These are phyloP conservation scores for Erigeron canadensis DNA, from an alignment of 129 eudicot genomes.

Conservation along the genomic window DNA sequence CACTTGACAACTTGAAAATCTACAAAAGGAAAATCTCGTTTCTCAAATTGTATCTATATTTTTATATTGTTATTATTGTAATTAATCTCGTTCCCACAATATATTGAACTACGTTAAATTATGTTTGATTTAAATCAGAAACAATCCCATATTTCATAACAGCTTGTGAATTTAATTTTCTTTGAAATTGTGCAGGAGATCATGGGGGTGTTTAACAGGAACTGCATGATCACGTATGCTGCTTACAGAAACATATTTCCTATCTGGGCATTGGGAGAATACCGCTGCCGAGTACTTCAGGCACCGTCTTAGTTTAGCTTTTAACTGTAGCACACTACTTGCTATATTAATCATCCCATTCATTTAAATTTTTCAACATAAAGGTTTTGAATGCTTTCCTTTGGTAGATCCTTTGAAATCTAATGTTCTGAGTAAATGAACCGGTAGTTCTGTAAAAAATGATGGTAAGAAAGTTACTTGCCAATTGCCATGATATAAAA, in stretches of 20 bases:
- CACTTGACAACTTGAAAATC: neutral
- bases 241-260: slow-evolving; percentile 93
- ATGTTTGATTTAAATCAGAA: neutral
- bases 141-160: neutral
- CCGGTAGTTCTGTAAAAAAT: neutral
- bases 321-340: no score
- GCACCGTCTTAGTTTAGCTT: slow-evolving; percentile 12
- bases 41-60: neutral
- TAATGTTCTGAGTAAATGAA: neutral
- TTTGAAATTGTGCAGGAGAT: slow-evolving; percentile 46
- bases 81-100: neutral
- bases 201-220: slow-evolving; percentile 77
- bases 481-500: no score
- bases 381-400: slow-evolving; percentile 4
- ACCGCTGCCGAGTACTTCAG: slow-evolving; percentile 54
- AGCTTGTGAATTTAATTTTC: neutral
- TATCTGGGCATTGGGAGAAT: slow-evolving; percentile 89
- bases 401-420: neutral
- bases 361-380: slow-evolving; percentile 16
- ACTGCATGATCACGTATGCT: slow-evolving; percentile 88
- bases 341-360: slow-evolving; percentile 3
- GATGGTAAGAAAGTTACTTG: neutral
- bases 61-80: neutral
- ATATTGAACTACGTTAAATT: neutral
- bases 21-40: neutral